Base-by-base conservation (phyloP, 192 early-diverging fungal genomes). In the Phlyctochytrium arcticum region DNA sequence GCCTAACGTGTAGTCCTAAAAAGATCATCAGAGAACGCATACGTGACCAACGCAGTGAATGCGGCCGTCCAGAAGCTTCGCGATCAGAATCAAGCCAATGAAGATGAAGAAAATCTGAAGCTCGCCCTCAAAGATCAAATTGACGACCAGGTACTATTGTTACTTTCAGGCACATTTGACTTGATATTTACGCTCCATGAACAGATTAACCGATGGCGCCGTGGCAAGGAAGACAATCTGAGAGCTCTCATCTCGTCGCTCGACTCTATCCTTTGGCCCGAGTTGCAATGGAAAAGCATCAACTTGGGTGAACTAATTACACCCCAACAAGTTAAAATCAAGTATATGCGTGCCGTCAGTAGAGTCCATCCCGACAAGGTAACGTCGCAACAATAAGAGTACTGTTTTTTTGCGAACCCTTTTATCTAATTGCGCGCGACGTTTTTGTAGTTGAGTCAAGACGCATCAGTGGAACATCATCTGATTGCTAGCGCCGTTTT, bases 331-430 rank as follows among this genome's bases (percentile, higher is more conserved):
- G 92, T 94, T 49, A 98, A 98, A 80, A 78, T 94, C 31, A 82
- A 75, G 56, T 98, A 98, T 69, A 92, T 96, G 88, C 84, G 86
- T 49, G 93, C 93, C 24, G 94, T 98, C 61, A 83, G 83, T 8
- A 92, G 89, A 50, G 82, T 97, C 32, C 96, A 98, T 77, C 94
- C 96, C 9, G 96, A 98, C 60, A 98, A 97, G 81, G 89, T 80
- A 39, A 46, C 31, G 8, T n/a, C n/a, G n/a, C n/a, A n/a, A n/a
- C n/a, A n/a, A n/a, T n/a, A n/a, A n/a, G n/a, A n/a, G 21, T 33
- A 4, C 6, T 24, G 2, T 44, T 44, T 44, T 19, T 44, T 44
- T 44, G 12, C 15, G 39, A n/a, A 1, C 39, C 21, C 1, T 24
- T 12, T 21, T 70, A 33, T 15, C 92, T 62, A 60, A 44, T 23